Base-by-base conservation (phyloP, 2,329 filamentous ascomycete species). In the Fusarium circinatum region DNA sequence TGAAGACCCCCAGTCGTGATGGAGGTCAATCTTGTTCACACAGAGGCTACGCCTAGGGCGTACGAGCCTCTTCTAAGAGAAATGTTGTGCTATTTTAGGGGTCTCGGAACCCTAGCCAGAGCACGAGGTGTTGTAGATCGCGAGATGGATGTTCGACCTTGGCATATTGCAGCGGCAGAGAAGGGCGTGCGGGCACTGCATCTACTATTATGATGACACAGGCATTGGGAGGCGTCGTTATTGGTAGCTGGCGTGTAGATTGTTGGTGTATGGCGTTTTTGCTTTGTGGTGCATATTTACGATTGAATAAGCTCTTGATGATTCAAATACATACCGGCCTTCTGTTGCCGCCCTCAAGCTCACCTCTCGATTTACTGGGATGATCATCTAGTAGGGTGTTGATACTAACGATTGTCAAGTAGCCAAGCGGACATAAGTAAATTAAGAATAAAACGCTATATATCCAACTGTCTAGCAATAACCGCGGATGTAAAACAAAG, bases 131-230 rank as follows among this genome's bases (percentile, higher is more conserved):
- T 91, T 77, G 84, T 90, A 78, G 87, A 90, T 76, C 82, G 86
- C 68, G 85, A 90, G 61, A 86, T 83, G 55, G 90, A 91, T 78
- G 86, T 90, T n/a, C 84, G 93, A 76, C 94, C 94, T 24, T 94
- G 93, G 92, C 94, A 96, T 85, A 84, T 96, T 68, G 91, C 90
- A 18, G 91, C 89, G 24, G 93, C 91, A 6, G 88, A 92, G 81
- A 92, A 92, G 82, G 92, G 89, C 5, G 90, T 91, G 8, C 85
- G 89, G 79, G 91, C 88, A 26, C 81, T 96, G 78, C 90, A 90
- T 80, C 84, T 89, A 77, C 82, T 91, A 77, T 88, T 92, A 86
- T 94, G 84, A 87, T 48, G 59, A 61, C 28, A 44, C 22, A 59
- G 51, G 61, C 65, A 71, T 67, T 65, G 64, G 56, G 38, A 66